Percentiles rank a stretch among this genome's conserved stretches.
phyloP scores from a whole-genome alignment of 2,329 filamentous ascomycete species.

The Aulographum hederae region DNA sequence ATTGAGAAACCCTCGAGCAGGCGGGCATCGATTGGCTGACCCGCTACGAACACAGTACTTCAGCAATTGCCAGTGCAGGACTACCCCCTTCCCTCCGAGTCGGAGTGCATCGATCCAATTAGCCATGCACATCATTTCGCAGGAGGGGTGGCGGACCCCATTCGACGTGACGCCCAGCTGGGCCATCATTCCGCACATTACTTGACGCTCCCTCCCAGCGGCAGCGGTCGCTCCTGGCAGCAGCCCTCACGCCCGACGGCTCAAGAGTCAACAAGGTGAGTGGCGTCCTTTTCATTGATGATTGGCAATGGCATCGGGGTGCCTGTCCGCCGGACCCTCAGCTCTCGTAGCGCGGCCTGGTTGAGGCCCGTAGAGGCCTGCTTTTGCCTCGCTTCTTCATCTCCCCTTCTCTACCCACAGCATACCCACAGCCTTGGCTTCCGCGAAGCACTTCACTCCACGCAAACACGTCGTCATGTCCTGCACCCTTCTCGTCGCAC shows the following conservation, averaged over 20 bases:
- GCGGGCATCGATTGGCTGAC: background rate
- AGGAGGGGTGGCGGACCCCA: conserved; percentile 25
- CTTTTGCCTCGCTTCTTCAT: conserved; percentile 13
- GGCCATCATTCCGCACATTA: conserved; percentile 19
- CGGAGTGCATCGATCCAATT: conserved; percentile 27
- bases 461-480: conserved; percentile 22
- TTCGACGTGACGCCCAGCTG: conserved; percentile 31
- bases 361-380: too few species aligned
- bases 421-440: too few species aligned
- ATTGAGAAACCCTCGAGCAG: background rate
- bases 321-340: conserved; percentile 1
- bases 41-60: background rate
- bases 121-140: conserved; percentile 28
- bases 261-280: conserved; percentile 5
- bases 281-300: conserved; percentile 1
- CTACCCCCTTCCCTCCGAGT: conserved; percentile 23
- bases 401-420: too few species aligned
- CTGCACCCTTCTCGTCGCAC: conserved; percentile 16
- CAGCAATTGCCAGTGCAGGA: conserved; percentile 6
- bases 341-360: conserved; percentile 1
- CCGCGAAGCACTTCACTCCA: too few species aligned
- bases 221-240: background rate
- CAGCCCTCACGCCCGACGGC: conserved; percentile 1
- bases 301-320: too few species aligned
- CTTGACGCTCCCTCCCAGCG: conserved; percentile 6